These are phyloP conservation scores for Mycosphaerelloides madeirae DNA, from an alignment of 2,329 filamentous ascomycete genomes.

Conservation along the genomic window DNA sequence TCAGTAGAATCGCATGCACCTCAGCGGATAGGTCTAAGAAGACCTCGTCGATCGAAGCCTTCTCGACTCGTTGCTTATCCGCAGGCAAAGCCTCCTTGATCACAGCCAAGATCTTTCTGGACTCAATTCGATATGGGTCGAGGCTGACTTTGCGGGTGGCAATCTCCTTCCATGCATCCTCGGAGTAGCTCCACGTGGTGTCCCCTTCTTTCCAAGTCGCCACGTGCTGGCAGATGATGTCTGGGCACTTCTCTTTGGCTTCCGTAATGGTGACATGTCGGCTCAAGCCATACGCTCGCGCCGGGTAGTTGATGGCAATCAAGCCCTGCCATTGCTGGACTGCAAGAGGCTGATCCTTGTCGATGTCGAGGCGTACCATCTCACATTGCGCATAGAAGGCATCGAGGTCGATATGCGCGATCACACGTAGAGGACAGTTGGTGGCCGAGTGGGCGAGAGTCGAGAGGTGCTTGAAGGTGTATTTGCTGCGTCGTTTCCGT, in stretches of 20 bases:
- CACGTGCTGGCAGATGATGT: slow-evolving; percentile 83
- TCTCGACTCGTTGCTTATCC: slow-evolving; percentile 71
- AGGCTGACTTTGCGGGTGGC: slow-evolving; percentile 88
- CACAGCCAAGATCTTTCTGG: slow-evolving; percentile 70
- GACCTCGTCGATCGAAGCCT: slow-evolving; percentile 92
- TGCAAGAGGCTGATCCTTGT: slow-evolving; percentile 74
- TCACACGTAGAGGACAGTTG: slow-evolving; percentile 73
- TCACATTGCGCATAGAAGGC: slow-evolving; percentile 95
- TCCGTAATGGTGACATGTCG: slow-evolving; percentile 75
- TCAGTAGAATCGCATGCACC: slow-evolving; percentile 68
- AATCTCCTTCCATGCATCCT: slow-evolving; percentile 73
- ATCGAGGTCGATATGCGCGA: slow-evolving; percentile 92
- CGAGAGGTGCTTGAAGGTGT: slow-evolving; percentile 77
- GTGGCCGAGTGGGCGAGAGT: slow-evolving; percentile 68
- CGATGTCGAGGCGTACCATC: slow-evolving; percentile 73
- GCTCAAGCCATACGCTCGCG: slow-evolving; percentile 71
- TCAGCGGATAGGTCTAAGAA: slow-evolving; percentile 88
- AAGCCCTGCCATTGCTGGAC: slow-evolving; percentile 95
- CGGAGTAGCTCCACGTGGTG: slow-evolving; percentile 83
- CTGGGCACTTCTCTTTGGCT: slow-evolving; percentile 79
- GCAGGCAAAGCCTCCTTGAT: slow-evolving; percentile 70
- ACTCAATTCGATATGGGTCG: slow-evolving; percentile 84
- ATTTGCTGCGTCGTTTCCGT: slow-evolving; percentile 55
- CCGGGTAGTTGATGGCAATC: slow-evolving; percentile 95
- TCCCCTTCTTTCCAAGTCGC: slow-evolving; percentile 93